These are phyloP conservation scores for Calonectria hawksworthii DNA, from an alignment of 2,329 filamentous ascomycete species.

Conservation along the genomic window DNA sequence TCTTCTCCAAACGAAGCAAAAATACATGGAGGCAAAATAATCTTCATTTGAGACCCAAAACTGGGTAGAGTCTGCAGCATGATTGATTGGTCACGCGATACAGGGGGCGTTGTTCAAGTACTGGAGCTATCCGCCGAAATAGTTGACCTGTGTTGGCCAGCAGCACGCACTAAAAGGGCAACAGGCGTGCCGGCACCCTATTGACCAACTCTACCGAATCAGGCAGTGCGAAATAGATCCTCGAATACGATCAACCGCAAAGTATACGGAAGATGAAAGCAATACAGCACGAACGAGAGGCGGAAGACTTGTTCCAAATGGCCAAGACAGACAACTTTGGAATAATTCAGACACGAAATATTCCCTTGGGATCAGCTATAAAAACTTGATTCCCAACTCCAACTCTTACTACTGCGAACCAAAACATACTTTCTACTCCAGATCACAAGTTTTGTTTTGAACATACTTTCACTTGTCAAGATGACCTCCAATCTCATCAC, in stretches of 20 bases:
- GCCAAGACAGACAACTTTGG: no score
- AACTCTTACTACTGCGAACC: no score
- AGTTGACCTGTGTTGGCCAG: neutral
- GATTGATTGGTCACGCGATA: neutral
- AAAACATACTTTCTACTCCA: no score
- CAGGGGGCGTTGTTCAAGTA: neutral
- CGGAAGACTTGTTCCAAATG: neutral
- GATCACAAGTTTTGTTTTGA: no score
- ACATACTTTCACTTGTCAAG: no score
- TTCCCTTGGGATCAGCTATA: no score
- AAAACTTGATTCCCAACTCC: no score
- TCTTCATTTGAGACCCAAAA: no score
- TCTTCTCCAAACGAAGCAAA: no score
- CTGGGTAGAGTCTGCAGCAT: neutral
- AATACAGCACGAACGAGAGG: neutral
- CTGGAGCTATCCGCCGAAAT: neutral
- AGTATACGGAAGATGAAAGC: neutral
- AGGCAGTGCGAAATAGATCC: neutral
- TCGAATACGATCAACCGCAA: neutral
- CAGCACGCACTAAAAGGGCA: neutral
- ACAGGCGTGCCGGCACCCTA: neutral
- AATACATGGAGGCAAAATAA: no score
- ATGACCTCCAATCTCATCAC: no score
- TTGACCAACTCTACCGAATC: neutral
- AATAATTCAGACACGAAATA: no score